A percentile compares a stretch with the other conserved stretches of the same genome.
Evolutionary conservation across 768 basidiomycete species (phyloP).

Genomic region (Tricholoma hemisulphureum): DNA sequence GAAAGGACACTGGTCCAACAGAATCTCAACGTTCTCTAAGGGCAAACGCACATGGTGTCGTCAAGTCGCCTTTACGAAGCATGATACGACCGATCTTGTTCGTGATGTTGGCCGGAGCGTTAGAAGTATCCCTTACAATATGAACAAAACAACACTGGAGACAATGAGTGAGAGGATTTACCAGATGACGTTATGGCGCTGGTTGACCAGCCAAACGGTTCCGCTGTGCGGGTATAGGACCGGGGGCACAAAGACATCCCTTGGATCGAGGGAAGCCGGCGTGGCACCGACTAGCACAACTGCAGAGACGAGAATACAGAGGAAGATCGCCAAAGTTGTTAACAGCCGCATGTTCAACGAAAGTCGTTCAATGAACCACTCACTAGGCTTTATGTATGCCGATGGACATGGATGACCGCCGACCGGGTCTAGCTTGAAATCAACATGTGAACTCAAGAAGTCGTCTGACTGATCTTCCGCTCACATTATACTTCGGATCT

Average conservation of each 20-base stretch:
- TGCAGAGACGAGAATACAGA: conserved; percentile 1
- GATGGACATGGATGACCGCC: too few species aligned
- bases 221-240: conserved; percentile 29
- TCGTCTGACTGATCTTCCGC: too few species aligned
- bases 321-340: background rate
- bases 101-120: conserved; percentile 36
- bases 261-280: conserved; percentile 13
- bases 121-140: conserved; percentile 25
- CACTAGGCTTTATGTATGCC: too few species aligned
- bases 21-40: background rate
- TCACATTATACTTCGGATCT: too few species aligned
- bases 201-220: conserved; percentile 38
- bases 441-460: too few species aligned
- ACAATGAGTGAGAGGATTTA: conserved; percentile 17
- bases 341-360: background rate
- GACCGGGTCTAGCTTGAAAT: too few species aligned
- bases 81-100: conserved; percentile 34
- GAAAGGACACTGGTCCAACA: background rate
- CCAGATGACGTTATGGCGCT: conserved; percentile 40
- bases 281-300: background rate
- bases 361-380: too few species aligned
- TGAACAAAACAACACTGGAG: background rate
- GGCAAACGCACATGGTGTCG: conserved; percentile 19
- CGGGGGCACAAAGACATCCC: conserved; percentile 42
- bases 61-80: conserved; percentile 29